phyloP scores from a whole-genome alignment of 805 yeast genomes.

The Sungouiozyma ichnusensis region DNA sequence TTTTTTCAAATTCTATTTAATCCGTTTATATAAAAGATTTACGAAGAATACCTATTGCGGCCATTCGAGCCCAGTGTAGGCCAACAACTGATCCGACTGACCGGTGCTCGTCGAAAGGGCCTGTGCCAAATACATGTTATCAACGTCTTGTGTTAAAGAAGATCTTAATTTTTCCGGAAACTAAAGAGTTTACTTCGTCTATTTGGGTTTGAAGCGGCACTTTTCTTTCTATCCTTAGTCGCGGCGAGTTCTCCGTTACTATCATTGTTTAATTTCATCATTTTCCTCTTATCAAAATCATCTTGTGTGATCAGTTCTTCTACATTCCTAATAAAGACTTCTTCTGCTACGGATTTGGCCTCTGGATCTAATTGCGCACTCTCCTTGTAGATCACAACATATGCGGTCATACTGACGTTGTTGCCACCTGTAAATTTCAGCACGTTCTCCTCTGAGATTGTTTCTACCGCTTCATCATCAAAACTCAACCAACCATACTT shows the following conservation, averaged over 20 bases:
- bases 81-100: too few species aligned
- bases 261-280: neutral
- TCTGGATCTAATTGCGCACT: constrained; percentile 18
- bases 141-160: too few species aligned
- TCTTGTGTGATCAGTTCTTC: constrained; percentile 18
- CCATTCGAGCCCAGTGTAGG: too few species aligned
- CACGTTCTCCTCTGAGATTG: constrained; percentile 73
- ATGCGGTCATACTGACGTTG: constrained; percentile 82
- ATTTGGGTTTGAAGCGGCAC: neutral
- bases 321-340: constrained; percentile 13
- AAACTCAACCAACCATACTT: constrained; percentile 80
- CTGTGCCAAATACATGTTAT: too few species aligned
- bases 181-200: constrained; percentile 9
- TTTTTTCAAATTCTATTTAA: neutral
- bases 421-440: constrained; percentile 79
- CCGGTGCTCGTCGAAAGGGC: too few species aligned
- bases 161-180: constrained; percentile 5
- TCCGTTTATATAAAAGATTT: neutral
- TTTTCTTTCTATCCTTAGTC: neutral
- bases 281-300: constrained; percentile 8
- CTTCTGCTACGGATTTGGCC: neutral
- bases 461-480: constrained; percentile 92
- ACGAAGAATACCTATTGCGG: neutral
- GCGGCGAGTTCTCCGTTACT: neutral
- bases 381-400: constrained; percentile 71